phyloP scores from a whole-genome alignment of 2,329 filamentous ascomycete genomes.

The Sporothrix humicola region DNA sequence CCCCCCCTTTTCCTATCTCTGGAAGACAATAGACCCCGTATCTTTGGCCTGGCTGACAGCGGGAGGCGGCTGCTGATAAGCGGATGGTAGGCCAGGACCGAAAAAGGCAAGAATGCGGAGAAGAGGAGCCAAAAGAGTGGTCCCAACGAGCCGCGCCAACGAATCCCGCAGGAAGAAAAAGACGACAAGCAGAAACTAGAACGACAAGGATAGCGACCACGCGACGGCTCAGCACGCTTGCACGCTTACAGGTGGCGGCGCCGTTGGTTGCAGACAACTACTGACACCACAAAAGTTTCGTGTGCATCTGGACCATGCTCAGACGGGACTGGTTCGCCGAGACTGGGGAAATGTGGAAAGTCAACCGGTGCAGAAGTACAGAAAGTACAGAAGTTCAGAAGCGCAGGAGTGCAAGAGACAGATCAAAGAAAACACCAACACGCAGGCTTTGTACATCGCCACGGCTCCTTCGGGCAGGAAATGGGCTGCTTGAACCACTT shows the following conservation, averaged over 20 bases:
- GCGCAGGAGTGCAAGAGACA: no score
- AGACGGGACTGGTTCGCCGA: slow-evolving; percentile 1
- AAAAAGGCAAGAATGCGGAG: slow-evolving; percentile 15
- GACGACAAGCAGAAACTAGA: background rate
- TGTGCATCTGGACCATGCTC: background rate
- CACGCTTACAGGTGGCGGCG: background rate
- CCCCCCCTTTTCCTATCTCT: background rate
- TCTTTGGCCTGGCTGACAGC: background rate
- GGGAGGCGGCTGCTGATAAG: slow-evolving; percentile 5
- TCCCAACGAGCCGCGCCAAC: slow-evolving; percentile 1
- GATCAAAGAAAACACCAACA: no score
- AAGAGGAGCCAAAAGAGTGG: slow-evolving; percentile 16
- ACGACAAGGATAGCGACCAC: background rate
- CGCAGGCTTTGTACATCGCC: background rate
- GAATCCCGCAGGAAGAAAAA: slow-evolving; percentile 9
- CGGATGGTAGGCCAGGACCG: slow-evolving; percentile 7
- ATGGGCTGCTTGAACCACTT: background rate
- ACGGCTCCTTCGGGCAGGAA: background rate
- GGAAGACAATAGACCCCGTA: background rate
- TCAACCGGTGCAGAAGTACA: no score
- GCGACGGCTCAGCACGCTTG: background rate
- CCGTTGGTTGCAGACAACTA: background rate
- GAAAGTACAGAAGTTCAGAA: no score
- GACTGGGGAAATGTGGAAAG: background rate
- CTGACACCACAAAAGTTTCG: background rate